Percentiles rank a stretch among this genome's conserved stretches.
These are phyloP conservation scores for Eucalyptus melliodora DNA, from an alignment of 345 rosid species.

Conservation along the genomic window DNA sequence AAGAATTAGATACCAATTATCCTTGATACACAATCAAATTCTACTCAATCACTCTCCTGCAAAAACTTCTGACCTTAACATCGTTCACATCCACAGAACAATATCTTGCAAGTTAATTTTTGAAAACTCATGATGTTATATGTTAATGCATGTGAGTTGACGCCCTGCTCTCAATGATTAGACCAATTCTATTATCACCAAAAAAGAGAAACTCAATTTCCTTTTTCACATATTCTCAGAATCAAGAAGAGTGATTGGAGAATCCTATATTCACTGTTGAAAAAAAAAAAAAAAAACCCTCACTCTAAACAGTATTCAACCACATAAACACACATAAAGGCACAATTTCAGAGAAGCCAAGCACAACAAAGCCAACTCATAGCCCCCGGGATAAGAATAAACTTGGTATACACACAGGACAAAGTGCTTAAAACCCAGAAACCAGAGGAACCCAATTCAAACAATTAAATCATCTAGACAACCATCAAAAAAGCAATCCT, in stretches of 20 bases:
- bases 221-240: background rate
- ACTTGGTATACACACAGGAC: background rate
- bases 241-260: background rate
- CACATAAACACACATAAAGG: background rate
- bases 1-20: background rate
- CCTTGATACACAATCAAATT: background rate
- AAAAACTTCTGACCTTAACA: background rate
- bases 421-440: background rate
- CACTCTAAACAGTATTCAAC: background rate
- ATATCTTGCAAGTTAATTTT: background rate
- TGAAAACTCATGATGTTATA: background rate
- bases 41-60: background rate
- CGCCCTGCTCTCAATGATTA: background rate
- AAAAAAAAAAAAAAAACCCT: background rate
- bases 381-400: background rate
- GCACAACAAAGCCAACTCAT: background rate
- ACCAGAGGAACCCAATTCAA: background rate
- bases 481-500: background rate
- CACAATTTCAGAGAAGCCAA: background rate
- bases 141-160: background rate
- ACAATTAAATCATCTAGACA: background rate
- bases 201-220: background rate
- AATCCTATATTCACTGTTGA: background rate
- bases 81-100: background rate
- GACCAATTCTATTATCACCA: background rate